Evolutionary conservation across 805 yeast genomes (phyloP), one percentile per base, ranked within the genome.

Genomic region (Pichia deserticola): DNA sequence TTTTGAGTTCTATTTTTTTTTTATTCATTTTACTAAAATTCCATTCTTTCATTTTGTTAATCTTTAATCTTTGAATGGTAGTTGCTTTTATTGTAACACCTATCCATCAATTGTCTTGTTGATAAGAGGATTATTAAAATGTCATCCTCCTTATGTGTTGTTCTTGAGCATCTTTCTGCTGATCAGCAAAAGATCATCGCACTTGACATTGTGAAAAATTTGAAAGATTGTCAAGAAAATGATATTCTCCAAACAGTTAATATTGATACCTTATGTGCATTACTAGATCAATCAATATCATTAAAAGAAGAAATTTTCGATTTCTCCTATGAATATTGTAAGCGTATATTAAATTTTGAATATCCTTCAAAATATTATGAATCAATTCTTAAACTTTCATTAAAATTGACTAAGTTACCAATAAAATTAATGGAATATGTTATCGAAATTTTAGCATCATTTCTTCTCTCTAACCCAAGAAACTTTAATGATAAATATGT

Each of bases 371-470:
- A 10, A 13, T 40, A 51, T n/a, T 52, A 44, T 41, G 48, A 49
- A 8, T 42, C 44, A 7, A 44, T 59, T 28, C 44, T 56, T 25
- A 44, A 55, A 27, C 44, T 59, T 15, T 47, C 76, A 63, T 29
- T 69, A 54, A 52, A 63, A 56, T 48, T 67, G 58, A 32, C 71
- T 47, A 40, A 69, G 64, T 32, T 61, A 43, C 36, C 59, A 10
- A 40, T 37, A 10, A 45, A 40, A 15, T 4, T 60, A 5, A 46
- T 61, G 33, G 36, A 30, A 1, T 51, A 45, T 34, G 39, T 54
- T 5, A 25, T 36, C 5, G 27, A 27, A 32, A 49, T 51, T 20
- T 39, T 57, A 4, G 7, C 38, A 5, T 9, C 11, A 9, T 60
- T 40, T 44, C 40, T 49, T 6, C 20, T 37, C 5, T 10, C 44